Base-by-base conservation (phyloP, 768 basidiomycete species). In the Leccinum longicurvipes region DNA sequence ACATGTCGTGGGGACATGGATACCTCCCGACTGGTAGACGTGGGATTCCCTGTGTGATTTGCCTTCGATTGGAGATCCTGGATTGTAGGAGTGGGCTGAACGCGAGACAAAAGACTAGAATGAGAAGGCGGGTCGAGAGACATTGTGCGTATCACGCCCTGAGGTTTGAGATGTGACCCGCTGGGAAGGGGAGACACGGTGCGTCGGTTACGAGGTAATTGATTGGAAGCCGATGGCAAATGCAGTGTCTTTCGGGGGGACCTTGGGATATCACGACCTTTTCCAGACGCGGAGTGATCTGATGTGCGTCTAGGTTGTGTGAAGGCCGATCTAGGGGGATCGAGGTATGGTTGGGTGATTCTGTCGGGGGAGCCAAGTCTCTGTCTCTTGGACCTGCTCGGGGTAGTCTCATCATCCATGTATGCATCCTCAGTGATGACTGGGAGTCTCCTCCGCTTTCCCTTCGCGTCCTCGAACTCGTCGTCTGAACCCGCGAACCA, bases 71-170 rank as follows among this genome's bases (percentile, higher is more conserved):
- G 51, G 42, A 68, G 42, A 52, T 73, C 66, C 71, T 59, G 75
- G 56, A 78, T 73, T 12, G 76, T 66, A 32, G 72, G 63, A 42
- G 67, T 60, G 6, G 66, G 61, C 14, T 66, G 68, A 49, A 65
- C 24, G 25, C 63, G 70, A 49, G 62, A 62, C 31, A 56, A 61
- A 36, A 67, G 62, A 48, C 56, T 57, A 15, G 66, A 52, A 39
- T 61, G 50, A 17, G 72, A 63, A 11, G 83, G 81, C 5, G 86
- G 87, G 70, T 90, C 88, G 67, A 87, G 82, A 45, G 87, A 87
- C 83, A 87, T 86, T 27, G 86, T 89, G 49, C 87, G 83, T 47
- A 75, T 70, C 47, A 76, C 42, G 28, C 58, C 62, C 31, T 72
- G 70, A 29, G 70, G 70, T 42, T 74, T 76, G 58, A 75, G 67